Evolutionary conservation across 257 asterid species (phyloP).

Genomic region (Cruciata laevipes): DNA sequence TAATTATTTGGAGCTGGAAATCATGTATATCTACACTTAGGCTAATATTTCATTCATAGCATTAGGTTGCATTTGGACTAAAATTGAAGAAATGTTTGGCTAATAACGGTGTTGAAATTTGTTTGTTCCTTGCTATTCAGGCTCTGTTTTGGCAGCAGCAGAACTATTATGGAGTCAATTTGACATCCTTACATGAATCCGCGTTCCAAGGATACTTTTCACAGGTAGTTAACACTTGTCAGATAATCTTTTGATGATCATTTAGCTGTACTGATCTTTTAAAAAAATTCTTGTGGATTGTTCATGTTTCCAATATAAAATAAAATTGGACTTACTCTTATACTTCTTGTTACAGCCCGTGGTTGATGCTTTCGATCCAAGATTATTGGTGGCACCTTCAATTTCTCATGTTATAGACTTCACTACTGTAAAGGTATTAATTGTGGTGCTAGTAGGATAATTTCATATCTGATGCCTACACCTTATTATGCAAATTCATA

Average conservation of each 20-base stretch:
- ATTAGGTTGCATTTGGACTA: not conserved
- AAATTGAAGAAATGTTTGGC: not conserved
- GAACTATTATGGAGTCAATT: constrained; percentile 86
- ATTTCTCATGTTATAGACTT: constrained; percentile 65
- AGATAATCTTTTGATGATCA: not conserved
- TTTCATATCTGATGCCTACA: not conserved
- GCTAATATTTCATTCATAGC: not conserved
- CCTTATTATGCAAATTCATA: not conserved
- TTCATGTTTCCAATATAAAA: not conserved
- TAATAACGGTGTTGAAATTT: constrained; percentile 6
- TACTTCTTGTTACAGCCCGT: constrained; percentile 35
- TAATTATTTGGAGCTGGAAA: not conserved
- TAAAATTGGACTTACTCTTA: not conserved
- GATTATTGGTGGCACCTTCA: constrained; percentile 95
- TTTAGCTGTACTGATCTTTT: not conserved
- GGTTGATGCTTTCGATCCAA: constrained; percentile 92
- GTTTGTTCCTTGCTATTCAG: constrained; percentile 38
- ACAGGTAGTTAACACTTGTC: constrained; percentile 47
- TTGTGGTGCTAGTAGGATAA: not conserved
- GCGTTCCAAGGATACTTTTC: constrained; percentile 98
- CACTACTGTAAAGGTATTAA: constrained; percentile 33
- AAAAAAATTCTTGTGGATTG: not conserved
- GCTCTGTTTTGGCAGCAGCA: constrained; percentile 99
- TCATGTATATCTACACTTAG: not conserved
- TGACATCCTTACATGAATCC: constrained; percentile 79